phyloP scores from a whole-genome alignment of 108 stramenopile species.

The Mayamaea pseudoterrestris region DNA sequence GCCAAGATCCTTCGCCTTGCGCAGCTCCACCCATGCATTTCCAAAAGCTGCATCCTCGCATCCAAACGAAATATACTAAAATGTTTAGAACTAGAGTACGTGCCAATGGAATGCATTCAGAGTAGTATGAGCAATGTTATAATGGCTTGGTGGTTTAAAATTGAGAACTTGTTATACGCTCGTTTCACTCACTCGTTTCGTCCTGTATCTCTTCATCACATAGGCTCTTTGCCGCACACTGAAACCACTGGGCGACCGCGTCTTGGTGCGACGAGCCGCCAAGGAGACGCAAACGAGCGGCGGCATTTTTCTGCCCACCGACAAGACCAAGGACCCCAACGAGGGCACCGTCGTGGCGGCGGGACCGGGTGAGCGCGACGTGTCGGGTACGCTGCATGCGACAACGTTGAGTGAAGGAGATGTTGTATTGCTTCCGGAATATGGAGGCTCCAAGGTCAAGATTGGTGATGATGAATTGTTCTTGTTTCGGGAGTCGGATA shows the following conservation, averaged over 20 bases:
- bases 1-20: too few relatives aligned
- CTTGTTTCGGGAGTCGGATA: slow-evolving; percentile 90
- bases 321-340: slow-evolving; percentile 84
- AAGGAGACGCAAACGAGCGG: slow-evolving; percentile 87
- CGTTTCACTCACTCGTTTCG: neutral
- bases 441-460: slow-evolving; percentile 87
- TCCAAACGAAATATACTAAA: too few relatives aligned
- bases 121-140: neutral
- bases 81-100: too few relatives aligned
- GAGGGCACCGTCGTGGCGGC: slow-evolving; percentile 93
- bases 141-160: neutral
- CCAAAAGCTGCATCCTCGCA: too few relatives aligned
- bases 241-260: slow-evolving; percentile 92
- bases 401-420: slow-evolving; percentile 69
- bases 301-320: slow-evolving; percentile 89
- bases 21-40: too few relatives aligned
- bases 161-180: neutral
- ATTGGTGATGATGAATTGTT: slow-evolving; percentile 85
- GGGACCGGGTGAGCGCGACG: slow-evolving; percentile 87
- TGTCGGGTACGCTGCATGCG: slow-evolving; percentile 57
- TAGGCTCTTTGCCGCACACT: slow-evolving; percentile 53
- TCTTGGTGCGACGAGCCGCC: slow-evolving; percentile 80
- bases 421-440: slow-evolving; percentile 90
- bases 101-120: neutral
- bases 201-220: neutral